Evolutionary conservation across 352 stramenopile species (phyloP), one percentile per base, ranked within the genome.

Genomic region (Pythium plurisporium): DNA sequence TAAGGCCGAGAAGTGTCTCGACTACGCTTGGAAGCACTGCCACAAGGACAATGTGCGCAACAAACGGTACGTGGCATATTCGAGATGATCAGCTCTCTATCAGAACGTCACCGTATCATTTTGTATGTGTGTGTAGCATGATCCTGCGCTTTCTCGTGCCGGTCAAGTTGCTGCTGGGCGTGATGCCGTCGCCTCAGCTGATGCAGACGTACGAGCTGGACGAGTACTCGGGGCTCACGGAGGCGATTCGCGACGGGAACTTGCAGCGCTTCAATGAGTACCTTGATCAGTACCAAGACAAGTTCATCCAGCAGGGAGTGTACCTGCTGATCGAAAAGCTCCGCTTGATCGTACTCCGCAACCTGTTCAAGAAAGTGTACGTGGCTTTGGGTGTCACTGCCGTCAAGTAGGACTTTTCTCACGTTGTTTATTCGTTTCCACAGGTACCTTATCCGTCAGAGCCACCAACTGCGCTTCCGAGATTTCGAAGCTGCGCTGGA

Each of bases 281-380:
- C 67, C 67, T 98, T 37, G 73, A 82, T 33, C 78, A 87, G 57
- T 97, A 97, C 81, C 87, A 96, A 49, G 75, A 87, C 62, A 80
- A 86, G 59, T 96, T 96, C 69, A 94, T 96, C 50, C 80, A 89
- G 50, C 80, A 91, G 60, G 95, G 95, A 54, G 96, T 97, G 33
- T 98, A 98, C 79, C 76, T 98, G 65, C 75, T 98, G 63, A 91
- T 98, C 52, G 94, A 98, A 69, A 98, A 98, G 64, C 92, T 96
- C 43, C 96, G 95, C 45, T 86, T 96, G 26, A 82, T 98, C 38
- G 94, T 96, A 45, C 89, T 98, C 61, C 87, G 95, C 59, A 98
- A 98, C 64, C 73, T 98, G 9, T 96, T 98, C 74, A 98, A 98
- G 73, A 95, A 97, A 78, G 79, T 98, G 62, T 96, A 96, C 69